Conservation (phyloP, 83 land plant species). For the Picea abies region DNA sequence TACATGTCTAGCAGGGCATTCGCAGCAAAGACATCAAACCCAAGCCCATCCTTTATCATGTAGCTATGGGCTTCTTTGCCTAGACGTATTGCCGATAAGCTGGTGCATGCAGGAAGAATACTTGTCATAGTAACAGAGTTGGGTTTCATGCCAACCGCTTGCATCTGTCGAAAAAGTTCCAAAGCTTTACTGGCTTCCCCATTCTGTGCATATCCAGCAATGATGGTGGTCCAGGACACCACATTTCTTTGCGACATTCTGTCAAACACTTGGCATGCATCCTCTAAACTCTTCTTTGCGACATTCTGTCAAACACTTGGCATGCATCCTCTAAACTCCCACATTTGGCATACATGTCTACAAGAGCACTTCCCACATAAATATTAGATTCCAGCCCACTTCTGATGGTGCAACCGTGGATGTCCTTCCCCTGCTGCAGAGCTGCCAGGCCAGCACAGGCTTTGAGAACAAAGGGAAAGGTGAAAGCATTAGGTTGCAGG, state of each 20-base stretch:
- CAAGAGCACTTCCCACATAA: conserved; percentile 46
- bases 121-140: conserved; percentile 43
- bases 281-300: too few relatives aligned
- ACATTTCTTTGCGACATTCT: conserved; percentile 47
- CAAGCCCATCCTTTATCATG: conserved; percentile 29
- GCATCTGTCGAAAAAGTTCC: conserved; percentile 6
- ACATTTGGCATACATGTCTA: conserved; percentile 53
- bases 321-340: too few relatives aligned
- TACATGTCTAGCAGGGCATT: conserved; percentile 33
- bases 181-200: neutral
- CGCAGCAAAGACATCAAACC: conserved; percentile 28
- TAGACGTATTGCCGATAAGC: conserved; percentile 35
- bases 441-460: conserved; percentile 19
- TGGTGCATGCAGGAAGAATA: conserved; percentile 40
- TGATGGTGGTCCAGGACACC: conserved; percentile 69
- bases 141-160: conserved; percentile 24
- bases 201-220: conserved; percentile 37
- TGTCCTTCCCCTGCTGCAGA: conserved; percentile 35
- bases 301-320: too few relatives aligned
- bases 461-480: conserved; percentile 49
- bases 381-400: conserved; percentile 57
- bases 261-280: conserved; percentile 54
- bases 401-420: conserved; percentile 42
- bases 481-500: conserved; percentile 32
- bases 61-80: conserved; percentile 69